Evolutionary conservation across 2,329 filamentous ascomycete genomes (phyloP).

Genomic region (Sporothrix variecibatus): DNA sequence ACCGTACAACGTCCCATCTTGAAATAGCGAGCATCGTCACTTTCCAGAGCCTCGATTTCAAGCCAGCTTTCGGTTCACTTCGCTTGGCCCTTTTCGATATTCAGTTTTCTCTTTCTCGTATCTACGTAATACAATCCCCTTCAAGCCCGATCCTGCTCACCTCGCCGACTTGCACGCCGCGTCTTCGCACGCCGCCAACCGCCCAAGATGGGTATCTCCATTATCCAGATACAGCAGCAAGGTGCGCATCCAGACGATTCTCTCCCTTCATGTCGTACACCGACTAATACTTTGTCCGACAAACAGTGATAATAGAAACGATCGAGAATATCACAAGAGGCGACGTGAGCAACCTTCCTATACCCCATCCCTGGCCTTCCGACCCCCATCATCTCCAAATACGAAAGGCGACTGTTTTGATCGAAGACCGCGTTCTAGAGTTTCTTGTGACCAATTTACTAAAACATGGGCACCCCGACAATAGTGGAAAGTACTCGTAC

Average conservation of each 20-base stretch:
- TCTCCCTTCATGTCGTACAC: slow-evolving; percentile 10
- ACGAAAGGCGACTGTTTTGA: not conserved
- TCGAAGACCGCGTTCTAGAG: not conserved
- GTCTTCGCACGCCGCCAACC: slow-evolving; percentile 3
- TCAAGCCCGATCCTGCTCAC: not conserved
- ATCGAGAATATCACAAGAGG: slow-evolving; percentile 77
- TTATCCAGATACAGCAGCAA: slow-evolving; percentile 81
- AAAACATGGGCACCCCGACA: not conserved
- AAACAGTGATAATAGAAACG: slow-evolving; percentile 67
- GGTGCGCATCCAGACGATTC: slow-evolving; percentile 51
- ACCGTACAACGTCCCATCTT: not conserved
- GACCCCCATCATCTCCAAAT: not conserved
- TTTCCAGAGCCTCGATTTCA: not conserved
- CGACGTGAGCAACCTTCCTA: slow-evolving; percentile 61
- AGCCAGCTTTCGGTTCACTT: not conserved
- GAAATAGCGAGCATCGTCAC: not conserved
- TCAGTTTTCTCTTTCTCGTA: not conserved
- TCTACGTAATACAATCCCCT: too few species aligned
- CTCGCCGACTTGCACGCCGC: not conserved
- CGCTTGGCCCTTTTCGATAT: not conserved
- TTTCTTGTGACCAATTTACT: not conserved
- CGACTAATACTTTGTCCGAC: not conserved
- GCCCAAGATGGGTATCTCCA: slow-evolving; percentile 75
- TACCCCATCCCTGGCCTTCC: not conserved
- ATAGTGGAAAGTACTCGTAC: slow-evolving; percentile 94